Conservation (phyloP, 2,329 filamentous ascomycete genomes). For the Aspergillus sp. region DNA sequence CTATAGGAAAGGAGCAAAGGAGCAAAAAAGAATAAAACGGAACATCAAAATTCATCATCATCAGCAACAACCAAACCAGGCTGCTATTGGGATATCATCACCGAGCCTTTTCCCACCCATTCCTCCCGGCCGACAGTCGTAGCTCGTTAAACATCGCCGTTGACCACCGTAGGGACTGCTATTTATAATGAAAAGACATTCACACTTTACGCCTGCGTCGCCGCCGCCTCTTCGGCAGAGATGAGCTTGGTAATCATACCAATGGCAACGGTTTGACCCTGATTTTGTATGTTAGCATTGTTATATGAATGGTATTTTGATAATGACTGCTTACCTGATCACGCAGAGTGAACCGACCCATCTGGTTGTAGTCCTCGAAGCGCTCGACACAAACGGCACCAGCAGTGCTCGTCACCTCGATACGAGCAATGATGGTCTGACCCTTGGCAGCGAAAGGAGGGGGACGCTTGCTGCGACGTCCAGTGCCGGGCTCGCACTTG, state of each 20-base stretch:
- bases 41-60: conserved; percentile 35
- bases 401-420: conserved; percentile 83
- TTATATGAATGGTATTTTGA: conserved; percentile 19
- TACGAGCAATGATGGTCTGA: conserved; percentile 84
- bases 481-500: conserved; percentile 92
- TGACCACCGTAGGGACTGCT: conserved; percentile 1
- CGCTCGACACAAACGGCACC: conserved; percentile 88
- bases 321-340: conserved; percentile 66
- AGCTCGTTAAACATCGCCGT: neutral
- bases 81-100: conserved; percentile 26
- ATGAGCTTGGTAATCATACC: conserved; percentile 97
- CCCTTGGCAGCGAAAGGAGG: conserved; percentile 83
- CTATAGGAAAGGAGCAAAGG: conserved; percentile 19
- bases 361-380: conserved; percentile 94
- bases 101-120: conserved; percentile 24
- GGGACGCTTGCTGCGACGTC: conserved; percentile 86
- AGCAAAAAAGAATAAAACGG: conserved; percentile 6
- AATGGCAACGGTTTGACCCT: conserved; percentile 99
- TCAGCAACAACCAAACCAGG: conserved; percentile 28
- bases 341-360: conserved; percentile 86
- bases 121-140: conserved; percentile 17
- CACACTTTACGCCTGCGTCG: conserved; percentile 17
- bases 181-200: conserved; percentile 3
- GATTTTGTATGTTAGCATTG: conserved; percentile 26
- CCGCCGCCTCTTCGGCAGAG: conserved; percentile 20